phyloP scores from a whole-genome alignment of 768 basidiomycete species.

The Pleurotus platypus region DNA sequence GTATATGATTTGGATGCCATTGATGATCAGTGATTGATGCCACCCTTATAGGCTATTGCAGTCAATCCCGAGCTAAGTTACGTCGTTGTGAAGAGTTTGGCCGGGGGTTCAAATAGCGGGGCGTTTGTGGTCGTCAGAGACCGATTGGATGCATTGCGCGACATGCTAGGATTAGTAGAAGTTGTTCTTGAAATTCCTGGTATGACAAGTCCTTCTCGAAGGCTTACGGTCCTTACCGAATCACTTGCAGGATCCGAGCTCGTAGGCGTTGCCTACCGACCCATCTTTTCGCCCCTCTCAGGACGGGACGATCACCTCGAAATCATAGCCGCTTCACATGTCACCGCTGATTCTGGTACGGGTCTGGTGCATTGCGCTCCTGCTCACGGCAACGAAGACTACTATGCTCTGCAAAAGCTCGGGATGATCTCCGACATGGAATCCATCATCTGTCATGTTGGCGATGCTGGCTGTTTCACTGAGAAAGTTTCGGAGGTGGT shows the following conservation, averaged over 20 bases:
- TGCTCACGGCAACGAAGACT: slow-evolving; percentile 93
- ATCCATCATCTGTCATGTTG: slow-evolving; percentile 76
- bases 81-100: slow-evolving; percentile 35
- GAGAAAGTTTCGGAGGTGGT: slow-evolving; percentile 53
- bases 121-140: slow-evolving; percentile 50
- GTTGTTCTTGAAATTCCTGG: slow-evolving; percentile 35
- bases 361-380: slow-evolving; percentile 96
- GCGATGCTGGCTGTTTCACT: slow-evolving; percentile 71
- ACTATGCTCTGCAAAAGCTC: slow-evolving; percentile 63
- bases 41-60: slow-evolving; percentile 70
- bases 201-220: slow-evolving; percentile 8
- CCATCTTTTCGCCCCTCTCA: slow-evolving; percentile 51
- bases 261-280: slow-evolving; percentile 54
- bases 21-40: not conserved
- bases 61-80: slow-evolving; percentile 76
- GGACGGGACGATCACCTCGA: slow-evolving; percentile 26
- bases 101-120: slow-evolving; percentile 11
- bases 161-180: slow-evolving; percentile 33
- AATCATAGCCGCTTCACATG: slow-evolving; percentile 70
- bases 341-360: slow-evolving; percentile 85
- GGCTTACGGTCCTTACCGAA: slow-evolving; percentile 7
- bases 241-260: slow-evolving; percentile 44
- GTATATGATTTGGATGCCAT: slow-evolving; percentile 36
- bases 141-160: slow-evolving; percentile 36
- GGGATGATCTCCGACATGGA: slow-evolving; percentile 37